Percentiles rank a stretch among this genome's conserved stretches.
These are phyloP conservation scores for Mucuna pruriens DNA, from an alignment of 306 rosid genomes.

Conservation along the genomic window DNA sequence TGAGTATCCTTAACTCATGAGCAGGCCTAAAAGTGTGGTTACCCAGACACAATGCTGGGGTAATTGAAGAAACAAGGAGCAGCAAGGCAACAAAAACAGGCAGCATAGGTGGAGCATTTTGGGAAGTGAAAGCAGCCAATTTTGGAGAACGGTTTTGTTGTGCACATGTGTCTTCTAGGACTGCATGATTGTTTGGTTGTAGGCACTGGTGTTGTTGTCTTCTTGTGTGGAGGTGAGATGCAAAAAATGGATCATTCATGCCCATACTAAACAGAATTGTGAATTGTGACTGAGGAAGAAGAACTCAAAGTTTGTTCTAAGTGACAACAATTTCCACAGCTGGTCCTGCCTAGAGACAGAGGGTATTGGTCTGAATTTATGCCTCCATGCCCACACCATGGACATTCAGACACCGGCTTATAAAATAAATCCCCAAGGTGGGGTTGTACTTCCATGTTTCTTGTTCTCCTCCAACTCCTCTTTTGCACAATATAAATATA, in stretches of 20 bases:
- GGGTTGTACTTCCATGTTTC: conserved; percentile 25
- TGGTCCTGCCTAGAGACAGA: conserved; percentile 27
- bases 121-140: conserved; percentile 51
- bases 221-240: conserved; percentile 51
- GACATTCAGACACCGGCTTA: conserved; percentile 43
- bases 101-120: conserved; percentile 34
- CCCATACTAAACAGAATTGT: conserved; percentile 52
- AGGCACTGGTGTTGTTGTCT: conserved; percentile 52
- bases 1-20: conserved; percentile 46
- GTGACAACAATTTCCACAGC: conserved; percentile 42
- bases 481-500: not conserved
- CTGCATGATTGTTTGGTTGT: conserved; percentile 51
- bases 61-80: conserved; percentile 53
- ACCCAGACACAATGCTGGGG: conserved; percentile 55
- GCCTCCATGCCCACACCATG: conserved; percentile 49
- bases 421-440: not conserved
- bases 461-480: not conserved
- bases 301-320: conserved; percentile 36
- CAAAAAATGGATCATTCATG: conserved; percentile 55
- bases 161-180: conserved; percentile 49
- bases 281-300: conserved; percentile 27
- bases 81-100: conserved; percentile 71
- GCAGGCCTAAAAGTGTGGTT: conserved; percentile 64
- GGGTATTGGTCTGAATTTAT: conserved; percentile 41
- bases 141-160: conserved; percentile 52